Percentiles rank a stretch among this genome's conserved stretches.
Evolutionary conservation across 495 filamentous ascomycete species (phyloP).

Genomic region (Rostrohypoxylon terebratum): DNA sequence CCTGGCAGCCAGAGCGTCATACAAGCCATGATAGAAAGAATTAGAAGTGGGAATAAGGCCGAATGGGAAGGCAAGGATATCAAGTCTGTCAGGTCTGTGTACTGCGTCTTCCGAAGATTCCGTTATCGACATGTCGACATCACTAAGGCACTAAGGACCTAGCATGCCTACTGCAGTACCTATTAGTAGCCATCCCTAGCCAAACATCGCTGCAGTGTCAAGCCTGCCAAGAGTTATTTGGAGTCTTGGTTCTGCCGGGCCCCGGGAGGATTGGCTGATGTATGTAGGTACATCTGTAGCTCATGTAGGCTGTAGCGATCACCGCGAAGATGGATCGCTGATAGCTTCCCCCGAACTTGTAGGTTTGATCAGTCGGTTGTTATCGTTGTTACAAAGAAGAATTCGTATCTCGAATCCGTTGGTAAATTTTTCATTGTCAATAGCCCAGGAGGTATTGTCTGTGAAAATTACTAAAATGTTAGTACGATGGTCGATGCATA

Average conservation of each 20-base stretch:
- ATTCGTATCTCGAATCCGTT: background rate
- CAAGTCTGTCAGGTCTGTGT: slow-evolving; percentile 14
- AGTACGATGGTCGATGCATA: background rate
- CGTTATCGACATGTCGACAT: slow-evolving; percentile 29
- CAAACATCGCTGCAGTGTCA: slow-evolving; percentile 22
- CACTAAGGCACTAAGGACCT: slow-evolving; percentile 6
- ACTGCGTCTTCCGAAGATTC: slow-evolving; percentile 43
- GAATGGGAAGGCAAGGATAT: slow-evolving; percentile 34
- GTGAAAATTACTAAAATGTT: background rate
- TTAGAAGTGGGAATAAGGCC: slow-evolving; percentile 8
- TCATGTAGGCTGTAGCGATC: slow-evolving; percentile 20
- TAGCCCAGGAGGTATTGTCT: background rate
- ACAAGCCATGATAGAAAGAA: slow-evolving; percentile 7
- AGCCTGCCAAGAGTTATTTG: slow-evolving; percentile 39
- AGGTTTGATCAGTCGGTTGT: background rate
- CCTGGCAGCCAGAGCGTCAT: slow-evolving; percentile 24
- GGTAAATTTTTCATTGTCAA: background rate
- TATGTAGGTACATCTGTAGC: slow-evolving; percentile 15
- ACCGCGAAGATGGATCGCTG: slow-evolving; percentile 14
- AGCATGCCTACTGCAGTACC: background rate
- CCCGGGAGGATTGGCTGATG: slow-evolving; percentile 20
- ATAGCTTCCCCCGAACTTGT: background rate
- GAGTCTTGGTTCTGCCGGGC: slow-evolving; percentile 19
- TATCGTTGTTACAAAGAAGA: background rate
- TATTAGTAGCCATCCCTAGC: background rate